Evolutionary conservation across 768 basidiomycete species (phyloP), one percentile per base, ranked within the genome.

Genomic region (Epithele typhae): DNA sequence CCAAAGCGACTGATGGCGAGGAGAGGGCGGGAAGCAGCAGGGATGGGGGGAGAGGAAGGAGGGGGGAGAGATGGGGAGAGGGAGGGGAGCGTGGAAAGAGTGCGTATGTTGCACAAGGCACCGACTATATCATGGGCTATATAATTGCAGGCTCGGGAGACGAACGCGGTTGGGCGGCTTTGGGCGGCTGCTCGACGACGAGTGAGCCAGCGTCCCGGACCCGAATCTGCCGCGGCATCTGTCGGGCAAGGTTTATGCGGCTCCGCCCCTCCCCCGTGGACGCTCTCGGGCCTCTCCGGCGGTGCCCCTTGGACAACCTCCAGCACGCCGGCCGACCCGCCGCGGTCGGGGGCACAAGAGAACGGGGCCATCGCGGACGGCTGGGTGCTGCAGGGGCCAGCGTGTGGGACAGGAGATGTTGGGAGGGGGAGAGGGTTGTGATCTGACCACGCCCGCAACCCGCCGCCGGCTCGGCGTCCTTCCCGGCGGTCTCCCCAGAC

Each of bases 51-150:
- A 37, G 40, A 43, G 40, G 41, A 48, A 43, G 50, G 48, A 21
- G 48, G 46, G 38, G 18, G 38, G 21, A 25, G 35, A 42, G 46
- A 37, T 42, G n/a, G 38, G 48, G 21, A 25, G 43, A 30, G 38
- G 10, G 45, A 23, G 40, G 35, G 27, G 27, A 19, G 48, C 8
- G 8, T 30, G 8, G 7, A 30, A 30, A 21, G 37, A 18, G 40
- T n/a, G 24, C 32, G 43, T 4, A 21, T 33, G 21, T 32, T 25
- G 30, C n/a, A 30, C n/a, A 21, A 33, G 25, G 24, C 9, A 25
- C 24, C 38, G 24, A 24, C n/a, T n/a, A 30, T 30, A 30, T 27
- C 14, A 41, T 41, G 40, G 12, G 25, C 25, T 41, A 41, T 41
- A 41, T 32, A 41, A 41, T 41, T 27, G 40, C 40, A 23, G 24